A percentile compares a stretch with the other conserved stretches of the same genome.
These are phyloP conservation scores for Pestalotiopsis sp. DNA, from an alignment of 2,329 filamentous ascomycete genomes.

Conservation along the genomic window DNA sequence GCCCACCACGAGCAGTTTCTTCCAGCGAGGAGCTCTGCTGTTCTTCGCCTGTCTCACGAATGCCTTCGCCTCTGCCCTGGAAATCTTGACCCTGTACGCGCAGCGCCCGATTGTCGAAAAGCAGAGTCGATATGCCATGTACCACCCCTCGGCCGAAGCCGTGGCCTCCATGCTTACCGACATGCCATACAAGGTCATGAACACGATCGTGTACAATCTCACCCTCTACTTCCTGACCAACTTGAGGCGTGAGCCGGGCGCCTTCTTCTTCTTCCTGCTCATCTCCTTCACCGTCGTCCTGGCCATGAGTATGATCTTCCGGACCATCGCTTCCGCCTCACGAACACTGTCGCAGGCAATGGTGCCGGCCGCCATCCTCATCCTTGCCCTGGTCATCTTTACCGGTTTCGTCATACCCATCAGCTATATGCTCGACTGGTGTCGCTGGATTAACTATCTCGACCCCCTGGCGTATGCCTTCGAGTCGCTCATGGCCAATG, in stretches of 20 bases:
- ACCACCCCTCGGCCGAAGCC: slow-evolving; percentile 84
- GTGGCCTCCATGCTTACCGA: slow-evolving; percentile 82
- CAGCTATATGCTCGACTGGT: slow-evolving; percentile 74
- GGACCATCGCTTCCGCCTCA: slow-evolving; percentile 72
- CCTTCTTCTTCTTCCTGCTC: slow-evolving; percentile 83
- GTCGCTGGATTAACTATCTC: slow-evolving; percentile 77
- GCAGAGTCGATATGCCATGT: slow-evolving; percentile 80
- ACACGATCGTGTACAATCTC: slow-evolving; percentile 74
- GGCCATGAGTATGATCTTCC: slow-evolving; percentile 83
- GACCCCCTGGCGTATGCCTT: slow-evolving; percentile 79
- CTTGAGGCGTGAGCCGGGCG: slow-evolving; percentile 67
- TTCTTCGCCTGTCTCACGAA: slow-evolving; percentile 88
- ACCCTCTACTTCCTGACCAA: slow-evolving; percentile 86
- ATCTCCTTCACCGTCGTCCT: slow-evolving; percentile 72
- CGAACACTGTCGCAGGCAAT: slow-evolving; percentile 66
- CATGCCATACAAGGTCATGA: slow-evolving; percentile 77
- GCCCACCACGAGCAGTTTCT: slow-evolving; percentile 67
- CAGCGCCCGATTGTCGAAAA: slow-evolving; percentile 92
- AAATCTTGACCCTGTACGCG: slow-evolving; percentile 80
- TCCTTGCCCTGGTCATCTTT: slow-evolving; percentile 65
- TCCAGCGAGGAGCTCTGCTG: slow-evolving; percentile 72
- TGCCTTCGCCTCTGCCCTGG: slow-evolving; percentile 75
- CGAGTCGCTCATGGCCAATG: slow-evolving; percentile 78
- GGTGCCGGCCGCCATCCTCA: slow-evolving; percentile 57
- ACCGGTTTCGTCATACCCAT: slow-evolving; percentile 68